Percentiles rank a stretch among this genome's conserved stretches.
Conservation (phyloP, 306 rosid species). For the Phaseolus lunatus region DNA sequence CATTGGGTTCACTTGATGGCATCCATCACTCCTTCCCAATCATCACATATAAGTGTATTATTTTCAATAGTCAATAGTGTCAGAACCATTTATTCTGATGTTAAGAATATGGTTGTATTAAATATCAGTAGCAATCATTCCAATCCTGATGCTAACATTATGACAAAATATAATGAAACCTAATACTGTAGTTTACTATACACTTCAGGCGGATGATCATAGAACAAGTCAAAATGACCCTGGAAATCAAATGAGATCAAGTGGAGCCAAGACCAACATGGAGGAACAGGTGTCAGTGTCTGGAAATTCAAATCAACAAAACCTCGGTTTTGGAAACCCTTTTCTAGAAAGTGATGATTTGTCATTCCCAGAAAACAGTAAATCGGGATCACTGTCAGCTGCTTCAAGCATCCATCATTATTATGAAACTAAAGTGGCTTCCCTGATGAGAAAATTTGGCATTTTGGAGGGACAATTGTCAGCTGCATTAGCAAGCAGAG, state of each 20-base stretch:
- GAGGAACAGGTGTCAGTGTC: conserved; percentile 58
- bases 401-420: conserved; percentile 70
- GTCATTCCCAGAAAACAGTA: conserved; percentile 57
- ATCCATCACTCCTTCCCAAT: not conserved
- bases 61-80: not conserved
- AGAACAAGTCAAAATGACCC: conserved; percentile 55
- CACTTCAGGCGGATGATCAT: conserved; percentile 64
- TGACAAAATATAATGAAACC: not conserved
- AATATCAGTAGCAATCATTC: not conserved
- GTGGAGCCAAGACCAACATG: conserved; percentile 57
- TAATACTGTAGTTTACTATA: not conserved
- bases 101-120: not conserved
- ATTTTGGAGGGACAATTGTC: conserved; percentile 86
- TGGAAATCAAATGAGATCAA: conserved; percentile 51
- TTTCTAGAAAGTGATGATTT: conserved; percentile 54
- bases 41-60: not conserved
- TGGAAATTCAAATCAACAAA: conserved; percentile 59
- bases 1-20: not conserved
- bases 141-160: conserved; percentile 3
- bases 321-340: conserved; percentile 56
- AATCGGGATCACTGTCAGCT: conserved; percentile 60
- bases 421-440: conserved; percentile 76
- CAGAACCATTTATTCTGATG: not conserved
- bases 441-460: conserved; percentile 74
- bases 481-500: conserved; percentile 74